Conservation (phyloP, 495 filamentous ascomycete genomes). For the Emericellopsis terricola region DNA sequence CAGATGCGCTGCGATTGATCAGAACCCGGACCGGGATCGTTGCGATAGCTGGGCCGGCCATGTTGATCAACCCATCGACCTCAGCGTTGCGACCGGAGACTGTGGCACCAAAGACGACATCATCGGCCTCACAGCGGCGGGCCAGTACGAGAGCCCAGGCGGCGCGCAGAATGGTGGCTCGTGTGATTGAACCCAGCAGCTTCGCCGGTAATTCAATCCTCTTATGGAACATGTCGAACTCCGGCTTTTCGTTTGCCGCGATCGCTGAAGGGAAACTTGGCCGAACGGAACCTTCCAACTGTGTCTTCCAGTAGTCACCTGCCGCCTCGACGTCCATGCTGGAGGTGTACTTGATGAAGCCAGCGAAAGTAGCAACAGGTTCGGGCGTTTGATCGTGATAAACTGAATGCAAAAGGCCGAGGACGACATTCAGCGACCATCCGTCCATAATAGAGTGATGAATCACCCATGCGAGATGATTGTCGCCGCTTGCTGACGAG, state of each 20-base stretch:
- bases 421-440: conserved; percentile 1
- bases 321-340: background rate
- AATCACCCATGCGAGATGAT: conserved; percentile 2
- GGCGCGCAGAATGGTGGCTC: conserved; percentile 25
- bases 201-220: conserved; percentile 7
- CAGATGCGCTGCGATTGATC: conserved; percentile 2
- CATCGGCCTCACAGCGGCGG: conserved; percentile 16
- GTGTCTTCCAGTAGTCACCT: conserved; percentile 5
- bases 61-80: conserved; percentile 24
- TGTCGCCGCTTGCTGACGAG: background rate
- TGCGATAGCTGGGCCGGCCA: conserved; percentile 37
- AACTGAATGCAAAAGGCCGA: background rate
- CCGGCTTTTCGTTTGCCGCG: background rate
- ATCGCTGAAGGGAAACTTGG: conserved; percentile 5
- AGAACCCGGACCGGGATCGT: conserved; percentile 34
- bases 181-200: conserved; percentile 14
- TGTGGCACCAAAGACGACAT: conserved; percentile 30
- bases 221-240: conserved; percentile 5
- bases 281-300: conserved; percentile 12
- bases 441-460: conserved; percentile 4
- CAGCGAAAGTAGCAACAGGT: background rate
- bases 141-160: conserved; percentile 25
- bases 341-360: conserved; percentile 1
- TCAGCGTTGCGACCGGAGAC: conserved; percentile 28
- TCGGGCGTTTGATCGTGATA: background rate